Conservation (phyloP, 139 green algal genomes). For the Picochlorum sp. region DNA sequence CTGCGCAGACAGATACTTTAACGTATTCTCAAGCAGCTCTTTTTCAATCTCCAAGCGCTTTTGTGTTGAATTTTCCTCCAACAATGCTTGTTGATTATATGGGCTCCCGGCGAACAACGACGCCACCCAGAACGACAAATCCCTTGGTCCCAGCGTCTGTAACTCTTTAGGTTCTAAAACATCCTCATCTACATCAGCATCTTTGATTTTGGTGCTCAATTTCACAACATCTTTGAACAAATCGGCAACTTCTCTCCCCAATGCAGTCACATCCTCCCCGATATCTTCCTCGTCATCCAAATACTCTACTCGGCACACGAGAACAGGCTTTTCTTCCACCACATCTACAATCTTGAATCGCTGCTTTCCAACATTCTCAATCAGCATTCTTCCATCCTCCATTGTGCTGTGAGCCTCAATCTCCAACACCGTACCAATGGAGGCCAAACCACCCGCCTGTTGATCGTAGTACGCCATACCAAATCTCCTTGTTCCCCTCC, state of each 20-base stretch:
- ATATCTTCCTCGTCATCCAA: constrained; percentile 22
- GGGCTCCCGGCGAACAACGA: constrained; percentile 31
- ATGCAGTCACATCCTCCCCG: not conserved
- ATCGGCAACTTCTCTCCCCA: constrained; percentile 18
- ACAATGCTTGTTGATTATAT: constrained; percentile 24
- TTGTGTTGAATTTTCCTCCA: constrained; percentile 23
- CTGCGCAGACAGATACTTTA: constrained; percentile 25
- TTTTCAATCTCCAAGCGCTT: constrained; percentile 20
- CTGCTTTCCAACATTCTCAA: constrained; percentile 26
- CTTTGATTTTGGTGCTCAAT: constrained; percentile 19
- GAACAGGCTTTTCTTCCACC: constrained; percentile 34
- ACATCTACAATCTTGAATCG: constrained; percentile 33
- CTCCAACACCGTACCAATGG: constrained; percentile 35
- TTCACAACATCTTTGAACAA: constrained; percentile 26
- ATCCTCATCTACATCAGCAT: constrained; percentile 11
- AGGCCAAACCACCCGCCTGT: constrained; percentile 19
- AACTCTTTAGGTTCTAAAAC: constrained; percentile 24
- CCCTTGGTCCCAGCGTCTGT: constrained; percentile 10
- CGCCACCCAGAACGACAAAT: constrained; percentile 36
- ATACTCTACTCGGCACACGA: constrained; percentile 43
- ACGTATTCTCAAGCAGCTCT: constrained; percentile 16
- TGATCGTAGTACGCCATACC: constrained; percentile 33
- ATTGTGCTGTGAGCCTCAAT: constrained; percentile 34
- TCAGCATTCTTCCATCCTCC: constrained; percentile 33
- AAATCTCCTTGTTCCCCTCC: constrained; percentile 30